Evolutionary conservation across 176 grass and related monocot genomes (phyloP), one percentile per base, ranked within the genome.

Genomic region (Musa acuminata): DNA sequence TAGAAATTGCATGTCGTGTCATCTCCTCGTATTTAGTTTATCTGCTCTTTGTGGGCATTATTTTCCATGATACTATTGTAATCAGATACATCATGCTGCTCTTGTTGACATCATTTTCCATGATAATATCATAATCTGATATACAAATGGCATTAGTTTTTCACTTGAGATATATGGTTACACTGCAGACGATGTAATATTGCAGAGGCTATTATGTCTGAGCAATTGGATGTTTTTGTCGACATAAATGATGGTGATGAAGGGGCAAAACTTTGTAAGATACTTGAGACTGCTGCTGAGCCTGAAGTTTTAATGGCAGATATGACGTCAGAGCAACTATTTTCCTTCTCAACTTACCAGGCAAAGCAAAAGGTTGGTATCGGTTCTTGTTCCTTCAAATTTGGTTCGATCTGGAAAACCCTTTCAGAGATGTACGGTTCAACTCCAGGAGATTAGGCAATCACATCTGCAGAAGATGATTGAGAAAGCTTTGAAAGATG

Each of bases 231-330:
- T 74, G 69, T 87, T 35, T 86, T 74, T 80, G 80, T 76, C 58
- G 84, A 55, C 49, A 19, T 80, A 14, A 84, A 90, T 82, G 88
- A 84, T 51, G 49, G 66, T 24, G 86, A 92, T 52, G 94, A 98
- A 82, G 90, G 90, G 67, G 87, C 94, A 53, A 87, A 89, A 79
- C 81, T 98, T 77, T 87, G 17, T 59, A 85, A 91, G 81, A 84
- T 93, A 66, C 81, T 98, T 62, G 90, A 93, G 84, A 62, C 57
- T 67, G 63, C 90, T 29, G 94, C 94, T 81, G 94, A 98, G 22
- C 90, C 94, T 72, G 94, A 98, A 83, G 75, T 93, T 76, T 76
- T 98, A 69, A 83, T 93, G 86, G 88, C 88, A 24, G 90, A 66
- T 67, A 85, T 98, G 94, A 85, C 72, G 26, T 82, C 82, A 55